Evolutionary conservation across 768 basidiomycete genomes (phyloP), one percentile per base, ranked within the genome.

Genomic region (Postia placenta): DNA sequence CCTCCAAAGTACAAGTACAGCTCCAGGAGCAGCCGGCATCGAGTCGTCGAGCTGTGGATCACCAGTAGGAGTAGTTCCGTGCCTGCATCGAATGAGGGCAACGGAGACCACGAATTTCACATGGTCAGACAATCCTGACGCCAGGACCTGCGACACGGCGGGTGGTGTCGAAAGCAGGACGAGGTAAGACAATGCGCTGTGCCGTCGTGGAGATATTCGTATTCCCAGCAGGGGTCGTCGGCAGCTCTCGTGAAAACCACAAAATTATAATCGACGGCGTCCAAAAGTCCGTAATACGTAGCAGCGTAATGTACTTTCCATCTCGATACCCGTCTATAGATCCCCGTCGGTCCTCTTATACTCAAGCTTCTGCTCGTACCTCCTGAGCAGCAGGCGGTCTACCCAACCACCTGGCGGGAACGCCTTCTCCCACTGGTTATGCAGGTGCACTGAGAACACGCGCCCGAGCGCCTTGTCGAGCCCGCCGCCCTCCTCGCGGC

Each of bases 391-490:
- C 56, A 96, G 58, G 58, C 87, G 72, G 49, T 89, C 81, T 4
- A 99, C 83, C 94, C 94, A 97, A 0, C 95, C 95, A 2, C 71
- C 79, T 15, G 64, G 61, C 0, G 95, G 93, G 62, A 87, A 98
- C 43, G 68, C 67, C 71, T 92, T 96, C 45, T 86, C 79, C 94
- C 95, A 98, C 66, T 92, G 92, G 66, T 97, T 96, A 65, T 98
- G 95, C 58, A 98, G 62, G 68, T 97, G 95, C 28, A 98, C 78
- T 0, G 83, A 78, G 69, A 95, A 99, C 11, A 95, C 76, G 51
- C 87, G 83, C 14, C 66, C 56, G 24, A 94, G 67, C 49, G 73
- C 76, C 53, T 70, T 57, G 61, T 87, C 85, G 56, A 86, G 64
- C 4, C 74, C 76, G 4, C 82, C 87, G 12, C 77, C 85, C 54